Percentiles rank a stretch among this genome's conserved stretches.
These are phyloP conservation scores for Helminthosporium solani DNA, from an alignment of 2,329 filamentous ascomycete genomes.

Conservation along the genomic window DNA sequence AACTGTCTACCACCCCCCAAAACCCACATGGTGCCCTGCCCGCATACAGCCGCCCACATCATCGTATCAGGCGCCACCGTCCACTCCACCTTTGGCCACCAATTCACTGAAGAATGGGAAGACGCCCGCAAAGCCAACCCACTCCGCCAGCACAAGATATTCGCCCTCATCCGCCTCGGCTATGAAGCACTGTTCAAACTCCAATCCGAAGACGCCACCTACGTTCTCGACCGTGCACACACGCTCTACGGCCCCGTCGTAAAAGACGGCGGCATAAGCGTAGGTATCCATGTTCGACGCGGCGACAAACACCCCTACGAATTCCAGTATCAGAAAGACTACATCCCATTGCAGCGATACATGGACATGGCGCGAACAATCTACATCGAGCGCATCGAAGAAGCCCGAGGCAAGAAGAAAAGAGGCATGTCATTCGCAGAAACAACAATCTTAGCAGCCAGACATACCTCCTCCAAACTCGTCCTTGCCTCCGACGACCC, in stretches of 20 bases:
- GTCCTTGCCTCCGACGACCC: conserved; percentile 81
- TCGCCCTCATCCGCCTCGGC: conserved; percentile 66
- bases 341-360: conserved; percentile 73
- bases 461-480: conserved; percentile 45
- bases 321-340: conserved; percentile 73
- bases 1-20: conserved; percentile 70
- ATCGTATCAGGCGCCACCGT: conserved; percentile 71
- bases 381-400: conserved; percentile 52
- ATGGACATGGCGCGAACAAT: conserved; percentile 57
- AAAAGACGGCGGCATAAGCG: conserved; percentile 53
- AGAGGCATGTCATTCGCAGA: conserved; percentile 27
- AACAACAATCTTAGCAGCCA: conserved; percentile 14
- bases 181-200: conserved; percentile 76
- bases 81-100: conserved; percentile 62
- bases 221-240: conserved; percentile 61
- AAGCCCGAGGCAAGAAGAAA: conserved; percentile 20
- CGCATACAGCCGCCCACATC: conserved; percentile 72
- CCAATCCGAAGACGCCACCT: conserved; percentile 62
- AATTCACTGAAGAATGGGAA: conserved; percentile 57
- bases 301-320: conserved; percentile 78
- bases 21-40: conserved; percentile 77
- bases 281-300: conserved; percentile 77
- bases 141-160: conserved; percentile 62
- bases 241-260: conserved; percentile 55
- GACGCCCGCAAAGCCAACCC: conserved; percentile 52